These are phyloP conservation scores for Clavispora asparagi DNA, from an alignment of 805 yeast genomes.

Conservation along the genomic window DNA sequence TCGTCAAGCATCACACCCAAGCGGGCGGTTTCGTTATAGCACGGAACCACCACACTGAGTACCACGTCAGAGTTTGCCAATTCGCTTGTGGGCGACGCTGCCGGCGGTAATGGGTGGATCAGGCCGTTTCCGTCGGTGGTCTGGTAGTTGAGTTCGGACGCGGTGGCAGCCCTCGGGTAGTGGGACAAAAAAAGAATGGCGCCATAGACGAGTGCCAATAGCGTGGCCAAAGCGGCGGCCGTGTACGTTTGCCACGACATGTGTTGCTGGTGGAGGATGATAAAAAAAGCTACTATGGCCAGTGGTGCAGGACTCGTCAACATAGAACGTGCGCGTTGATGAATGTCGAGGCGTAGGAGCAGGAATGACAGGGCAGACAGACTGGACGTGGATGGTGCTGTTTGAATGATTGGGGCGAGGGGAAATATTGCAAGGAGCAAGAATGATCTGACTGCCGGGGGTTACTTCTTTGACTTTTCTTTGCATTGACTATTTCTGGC, in stretches of 20 bases:
- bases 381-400: too few relatives aligned
- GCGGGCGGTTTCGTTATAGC: conserved; percentile 80
- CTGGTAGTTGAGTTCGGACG: conserved; percentile 48
- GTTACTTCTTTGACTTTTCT: too few relatives aligned
- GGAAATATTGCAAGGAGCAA: too few relatives aligned
- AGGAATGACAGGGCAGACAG: neutral
- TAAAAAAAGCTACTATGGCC: neutral
- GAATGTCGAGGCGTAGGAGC: neutral
- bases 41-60: conserved; percentile 84
- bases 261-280: neutral
- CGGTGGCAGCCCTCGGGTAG: conserved; percentile 51
- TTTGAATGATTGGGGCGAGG: too few relatives aligned
- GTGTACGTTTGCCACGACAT: conserved; percentile 4
- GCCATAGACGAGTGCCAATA: conserved; percentile 28
- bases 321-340: neutral
- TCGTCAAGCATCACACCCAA: conserved; percentile 70
- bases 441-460: too few relatives aligned
- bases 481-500: too few relatives aligned
- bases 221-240: conserved; percentile 8
- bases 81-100: conserved; percentile 28
- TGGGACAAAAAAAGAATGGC: conserved; percentile 51
- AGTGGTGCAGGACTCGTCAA: neutral
- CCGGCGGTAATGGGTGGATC: conserved; percentile 28
- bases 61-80: conserved; percentile 17
- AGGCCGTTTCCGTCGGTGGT: conserved; percentile 39